Base-by-base conservation (phyloP, 1,139 yeast genomes). In the Saccharomycopsis crataegensis region DNA sequence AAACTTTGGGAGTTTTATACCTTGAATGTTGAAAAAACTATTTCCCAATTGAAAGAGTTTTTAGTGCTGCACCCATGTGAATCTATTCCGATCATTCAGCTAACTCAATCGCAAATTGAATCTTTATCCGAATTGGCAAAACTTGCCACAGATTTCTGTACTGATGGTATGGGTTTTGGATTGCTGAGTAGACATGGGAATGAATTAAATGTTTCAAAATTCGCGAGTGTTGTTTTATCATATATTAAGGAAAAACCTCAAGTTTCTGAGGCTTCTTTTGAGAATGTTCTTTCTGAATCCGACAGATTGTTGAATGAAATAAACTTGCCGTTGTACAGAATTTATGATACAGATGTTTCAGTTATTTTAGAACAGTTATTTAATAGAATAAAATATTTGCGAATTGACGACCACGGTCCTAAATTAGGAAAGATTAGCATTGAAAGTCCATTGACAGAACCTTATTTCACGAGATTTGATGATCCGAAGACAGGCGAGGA, bases 1-100 rank as follows among this genome's bases (percentile, higher is more conserved):
- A 76, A 82, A 57, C 74, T 93, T 52, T 93, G 99, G 99, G 90
- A 93, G 67, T 93, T 71, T 67, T 93, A 90, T 64, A 91, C 85
- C 9, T 75, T 90, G 48, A 77, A 88, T 65, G 80, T 78, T 46
- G 60, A 63, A 11, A 63, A 60, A 2, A 70, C 73, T 53, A 62
- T 77, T 43, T 56, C 59, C 9, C 57, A 62, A 11, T 48, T 68
- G 12, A 57, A 62, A 54, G 43, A 53, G 38, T 53, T 57, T 41
- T 66, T 68, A 67, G 57, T 51, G 17, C 51, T 59, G 46, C 52
- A 60, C 2, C 49, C 57, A 32, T 55, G 58, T 11, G 53, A 58
- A 5, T 59, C 62, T 14, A 51, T 70, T 14, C 60, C 64, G 6
- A 67, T 70, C 1, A 62, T 69, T 42, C 66, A 71, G 1, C 67